Evolutionary conservation across 2,329 filamentous ascomycete species (phyloP).

Genomic region (Penicillium sp.): DNA sequence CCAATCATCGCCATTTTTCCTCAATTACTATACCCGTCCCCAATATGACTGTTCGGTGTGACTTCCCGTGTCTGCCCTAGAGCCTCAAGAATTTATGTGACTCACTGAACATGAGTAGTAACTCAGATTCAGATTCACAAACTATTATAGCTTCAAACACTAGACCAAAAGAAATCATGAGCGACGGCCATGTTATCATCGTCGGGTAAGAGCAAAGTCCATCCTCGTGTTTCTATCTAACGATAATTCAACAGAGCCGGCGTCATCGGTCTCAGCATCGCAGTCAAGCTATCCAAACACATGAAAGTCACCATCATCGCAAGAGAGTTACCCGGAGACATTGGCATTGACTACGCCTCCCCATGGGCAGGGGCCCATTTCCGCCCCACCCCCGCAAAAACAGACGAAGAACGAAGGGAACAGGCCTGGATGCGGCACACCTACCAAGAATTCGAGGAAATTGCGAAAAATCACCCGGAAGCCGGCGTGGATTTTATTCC

Average conservation of each 20-base stretch:
- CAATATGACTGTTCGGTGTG: not conserved
- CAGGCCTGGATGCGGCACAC: conserved; percentile 10
- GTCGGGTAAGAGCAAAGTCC: not conserved
- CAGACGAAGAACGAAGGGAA: conserved; percentile 1
- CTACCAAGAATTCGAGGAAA: conserved; percentile 4
- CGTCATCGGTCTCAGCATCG: not conserved
- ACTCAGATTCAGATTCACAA: no score
- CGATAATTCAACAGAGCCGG: not conserved
- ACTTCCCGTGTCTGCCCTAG: not conserved
- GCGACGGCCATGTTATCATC: not conserved
- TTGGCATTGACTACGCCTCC: not conserved
- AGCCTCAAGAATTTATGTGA: not conserved
- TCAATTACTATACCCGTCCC: not conserved
- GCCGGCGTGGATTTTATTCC: conserved; percentile 5
- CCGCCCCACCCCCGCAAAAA: conserved; percentile 10
- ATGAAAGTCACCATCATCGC: conserved; percentile 1
- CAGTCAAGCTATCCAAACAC: not conserved
- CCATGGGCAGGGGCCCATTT: conserved; percentile 14
- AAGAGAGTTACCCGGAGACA: conserved; percentile 6
- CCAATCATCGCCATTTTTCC: not conserved
- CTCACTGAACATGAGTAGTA: not conserved
- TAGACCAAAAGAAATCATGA: not conserved
- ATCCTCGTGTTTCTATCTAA: not conserved
- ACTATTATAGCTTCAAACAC: not conserved
- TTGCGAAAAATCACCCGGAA: conserved; percentile 4